phyloP scores from a whole-genome alignment of 495 filamentous ascomycete species.

The Aspergillus bertholletiae region DNA sequence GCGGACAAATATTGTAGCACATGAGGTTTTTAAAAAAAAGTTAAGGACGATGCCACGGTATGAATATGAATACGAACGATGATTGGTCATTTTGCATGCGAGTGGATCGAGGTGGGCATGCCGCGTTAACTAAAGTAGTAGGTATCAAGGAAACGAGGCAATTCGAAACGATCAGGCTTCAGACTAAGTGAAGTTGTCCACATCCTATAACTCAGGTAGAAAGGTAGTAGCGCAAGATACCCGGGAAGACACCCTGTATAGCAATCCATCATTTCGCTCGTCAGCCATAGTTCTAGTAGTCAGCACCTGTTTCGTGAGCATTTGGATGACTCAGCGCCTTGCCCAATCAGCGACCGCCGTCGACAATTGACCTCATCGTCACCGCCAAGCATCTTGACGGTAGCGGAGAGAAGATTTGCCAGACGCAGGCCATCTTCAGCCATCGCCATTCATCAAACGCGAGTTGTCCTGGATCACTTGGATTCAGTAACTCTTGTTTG shows the following conservation, averaged over 20 bases:
- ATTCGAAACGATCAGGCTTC: neutral
- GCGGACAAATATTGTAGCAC: neutral
- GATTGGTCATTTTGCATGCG: neutral
- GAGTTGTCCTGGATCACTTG: neutral
- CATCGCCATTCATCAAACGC: neutral
- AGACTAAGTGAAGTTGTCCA: neutral
- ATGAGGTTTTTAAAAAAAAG: neutral
- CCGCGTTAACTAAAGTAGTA: neutral
- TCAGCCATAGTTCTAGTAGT: too few relatives aligned
- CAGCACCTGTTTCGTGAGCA: slow-evolving; percentile 7
- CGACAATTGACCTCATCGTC: slow-evolving; percentile 20
- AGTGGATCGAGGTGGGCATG: neutral
- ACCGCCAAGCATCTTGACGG: slow-evolving; percentile 15
- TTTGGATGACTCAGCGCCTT: slow-evolving; percentile 10
- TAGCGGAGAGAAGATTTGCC: slow-evolving; percentile 7
- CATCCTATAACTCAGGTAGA: neutral
- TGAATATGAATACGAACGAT: neutral
- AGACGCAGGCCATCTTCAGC: neutral
- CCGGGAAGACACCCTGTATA: too few relatives aligned
- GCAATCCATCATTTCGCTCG: too few relatives aligned
- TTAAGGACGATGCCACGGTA: neutral
- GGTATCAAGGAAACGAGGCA: neutral
- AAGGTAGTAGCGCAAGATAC: too few relatives aligned
- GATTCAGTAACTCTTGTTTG: neutral
- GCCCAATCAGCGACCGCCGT: slow-evolving; percentile 15